Conservation (phyloP, 192 early-diverging fungal species). For the Linnemannia zychae region DNA sequence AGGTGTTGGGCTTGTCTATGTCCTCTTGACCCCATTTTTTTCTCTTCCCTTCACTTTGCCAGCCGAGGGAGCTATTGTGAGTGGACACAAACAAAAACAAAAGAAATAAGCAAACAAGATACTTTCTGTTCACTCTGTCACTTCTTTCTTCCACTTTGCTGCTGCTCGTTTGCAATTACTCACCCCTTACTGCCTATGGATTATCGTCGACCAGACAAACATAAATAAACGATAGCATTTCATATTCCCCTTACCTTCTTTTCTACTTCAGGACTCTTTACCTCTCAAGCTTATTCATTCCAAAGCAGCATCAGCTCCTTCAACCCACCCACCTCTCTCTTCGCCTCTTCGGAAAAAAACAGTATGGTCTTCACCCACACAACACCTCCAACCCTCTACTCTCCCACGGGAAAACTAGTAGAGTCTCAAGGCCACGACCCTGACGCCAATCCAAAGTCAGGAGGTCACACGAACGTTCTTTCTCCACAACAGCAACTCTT, state of each 20-base stretch:
- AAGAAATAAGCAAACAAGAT: neutral
- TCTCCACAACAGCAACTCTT: neutral
- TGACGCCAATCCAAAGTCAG: neutral
- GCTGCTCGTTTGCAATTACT: neutral
- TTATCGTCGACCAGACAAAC: too few relatives aligned
- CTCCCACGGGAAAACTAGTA: neutral
- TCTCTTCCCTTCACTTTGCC: neutral
- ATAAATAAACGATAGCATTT: too few relatives aligned
- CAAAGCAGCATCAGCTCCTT: neutral
- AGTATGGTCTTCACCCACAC: neutral
- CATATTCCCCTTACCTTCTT: too few relatives aligned
- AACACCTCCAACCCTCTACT: neutral
- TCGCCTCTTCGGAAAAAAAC: neutral
- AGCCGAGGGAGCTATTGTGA: neutral
- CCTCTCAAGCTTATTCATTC: too few relatives aligned
- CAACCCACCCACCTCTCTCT: neutral
- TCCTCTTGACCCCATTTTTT: neutral
- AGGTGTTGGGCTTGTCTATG: neutral
- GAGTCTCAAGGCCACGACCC: neutral
- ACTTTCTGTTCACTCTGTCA: neutral
- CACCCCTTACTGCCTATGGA: too few relatives aligned
- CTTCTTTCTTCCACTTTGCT: neutral
- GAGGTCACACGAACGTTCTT: neutral
- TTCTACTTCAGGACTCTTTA: too few relatives aligned
- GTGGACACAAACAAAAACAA: neutral